Evolutionary conservation across 306 rosid species (phyloP).

Genomic region (Malus orientalis): DNA sequence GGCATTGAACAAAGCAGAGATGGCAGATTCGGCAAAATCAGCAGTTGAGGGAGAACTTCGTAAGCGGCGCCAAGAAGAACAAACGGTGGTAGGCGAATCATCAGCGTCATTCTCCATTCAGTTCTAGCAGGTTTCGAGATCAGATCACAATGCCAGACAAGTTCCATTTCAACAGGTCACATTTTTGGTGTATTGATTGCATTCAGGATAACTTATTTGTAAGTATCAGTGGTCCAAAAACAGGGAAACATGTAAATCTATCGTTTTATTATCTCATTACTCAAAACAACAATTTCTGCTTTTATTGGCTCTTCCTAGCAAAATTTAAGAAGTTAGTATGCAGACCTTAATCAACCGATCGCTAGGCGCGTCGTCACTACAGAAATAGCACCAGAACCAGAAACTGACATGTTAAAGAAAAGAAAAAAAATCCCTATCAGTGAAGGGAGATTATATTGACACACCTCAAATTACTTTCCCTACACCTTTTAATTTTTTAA

Average conservation of each 20-base stretch:
- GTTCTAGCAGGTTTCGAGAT: background rate
- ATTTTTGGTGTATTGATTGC: background rate
- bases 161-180: background rate
- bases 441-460: no score
- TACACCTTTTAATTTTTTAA: no score
- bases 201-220: background rate
- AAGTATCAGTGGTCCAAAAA: background rate
- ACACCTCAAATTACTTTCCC: no score
- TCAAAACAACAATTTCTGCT: background rate
- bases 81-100: slow-evolving; percentile 15
- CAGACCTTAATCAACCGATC: background rate
- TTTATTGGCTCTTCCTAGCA: background rate
- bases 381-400: background rate
- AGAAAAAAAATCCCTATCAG: background rate
- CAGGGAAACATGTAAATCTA: background rate
- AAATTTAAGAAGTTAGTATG: background rate
- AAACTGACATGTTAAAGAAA: background rate
- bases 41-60: slow-evolving; percentile 52
- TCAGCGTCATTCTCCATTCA: background rate
- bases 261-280: background rate
- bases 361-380: background rate
- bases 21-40: slow-evolving; percentile 55
- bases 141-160: background rate
- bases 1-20: slow-evolving; percentile 59
- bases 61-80: slow-evolving; percentile 46